A percentile compares a stretch with the other conserved stretches of the same genome.
Evolutionary conservation across 2,329 filamentous ascomycete species (phyloP).

Genomic region (Cytospora paraplurivora): DNA sequence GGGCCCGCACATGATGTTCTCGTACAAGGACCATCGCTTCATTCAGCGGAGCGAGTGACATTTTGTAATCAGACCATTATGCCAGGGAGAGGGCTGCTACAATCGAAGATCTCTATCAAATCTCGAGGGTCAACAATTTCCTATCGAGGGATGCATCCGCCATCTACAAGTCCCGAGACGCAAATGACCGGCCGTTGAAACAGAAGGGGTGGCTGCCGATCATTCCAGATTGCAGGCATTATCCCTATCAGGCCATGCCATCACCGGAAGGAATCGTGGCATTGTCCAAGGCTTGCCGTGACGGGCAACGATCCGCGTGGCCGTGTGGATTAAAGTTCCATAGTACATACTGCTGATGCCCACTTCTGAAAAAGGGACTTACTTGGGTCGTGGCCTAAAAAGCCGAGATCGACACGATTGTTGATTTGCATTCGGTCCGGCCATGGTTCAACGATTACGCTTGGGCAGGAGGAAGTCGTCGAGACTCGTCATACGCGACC

Average conservation of each 20-base stretch:
- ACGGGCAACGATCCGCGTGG: constrained; percentile 20
- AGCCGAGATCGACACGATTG: background rate
- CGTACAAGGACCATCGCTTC: background rate
- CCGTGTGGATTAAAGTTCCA: constrained; percentile 18
- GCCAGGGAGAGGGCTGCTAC: background rate
- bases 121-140: background rate
- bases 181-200: constrained; percentile 23
- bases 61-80: background rate
- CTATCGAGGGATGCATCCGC: constrained; percentile 1
- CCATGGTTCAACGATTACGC: background rate
- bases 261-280: constrained; percentile 24
- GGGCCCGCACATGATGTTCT: too few relatives aligned
- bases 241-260: constrained; percentile 15
- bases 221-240: constrained; percentile 15
- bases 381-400: constrained; percentile 21
- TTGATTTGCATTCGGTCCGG: background rate
- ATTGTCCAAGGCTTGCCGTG: constrained; percentile 21
- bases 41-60: background rate
- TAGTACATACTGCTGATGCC: background rate
- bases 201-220: constrained; percentile 20
- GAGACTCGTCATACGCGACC: background rate
- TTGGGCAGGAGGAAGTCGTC: background rate
- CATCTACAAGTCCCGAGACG: background rate
- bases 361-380: constrained; percentile 15
- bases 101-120: background rate